Evolutionary conservation across 768 basidiomycete species (phyloP), one percentile per base, ranked within the genome.

Genomic region (Xerocomellus intermedius): DNA sequence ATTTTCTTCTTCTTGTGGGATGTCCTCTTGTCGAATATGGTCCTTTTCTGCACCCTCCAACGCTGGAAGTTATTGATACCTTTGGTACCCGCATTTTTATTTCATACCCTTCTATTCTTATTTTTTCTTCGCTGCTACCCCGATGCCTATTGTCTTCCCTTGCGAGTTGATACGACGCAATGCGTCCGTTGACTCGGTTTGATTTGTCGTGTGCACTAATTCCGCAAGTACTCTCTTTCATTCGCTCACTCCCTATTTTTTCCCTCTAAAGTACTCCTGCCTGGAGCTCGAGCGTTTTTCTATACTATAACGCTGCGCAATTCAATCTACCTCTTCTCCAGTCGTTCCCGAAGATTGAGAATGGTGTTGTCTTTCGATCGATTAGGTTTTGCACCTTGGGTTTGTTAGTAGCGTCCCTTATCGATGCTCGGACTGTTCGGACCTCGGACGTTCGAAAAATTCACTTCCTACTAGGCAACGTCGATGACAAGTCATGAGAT

Each of bases 1-100:
- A 0, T 42, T 42, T 41, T 38, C 17, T 48, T 24, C 24, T 43
- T 50, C 43, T 56, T 38, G 48, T 48, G 55, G 26, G 30, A 50
- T 56, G 19, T 46, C 47, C 30, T 22, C 14, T 56, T 50, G 48
- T 50, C 19, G n/a, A 36, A 36, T 52, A 30, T 59, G 43, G 35
- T 26, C 24, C 33, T 8, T 8, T n/a, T 32, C 14, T 21, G 19
- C 13, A 1, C 48, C 37, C 38, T 14, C 48, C 41, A 32, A 48
- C 52, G 49, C 52, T 57, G 55, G 57, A 52, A 50, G 42, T 52
- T 55, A 33, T 45, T 44, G 57, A 68, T 68, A 62, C 66, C 63
- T 62, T 53, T 54, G 62, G 42, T 56, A 35, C 53, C 39, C 19
- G 4, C 12, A 14, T 39, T 48, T 50, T 52, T 43, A 55, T 43